Conservation (phyloP, 768 basidiomycete genomes). For the Cantharellus cinnabarinus region DNA sequence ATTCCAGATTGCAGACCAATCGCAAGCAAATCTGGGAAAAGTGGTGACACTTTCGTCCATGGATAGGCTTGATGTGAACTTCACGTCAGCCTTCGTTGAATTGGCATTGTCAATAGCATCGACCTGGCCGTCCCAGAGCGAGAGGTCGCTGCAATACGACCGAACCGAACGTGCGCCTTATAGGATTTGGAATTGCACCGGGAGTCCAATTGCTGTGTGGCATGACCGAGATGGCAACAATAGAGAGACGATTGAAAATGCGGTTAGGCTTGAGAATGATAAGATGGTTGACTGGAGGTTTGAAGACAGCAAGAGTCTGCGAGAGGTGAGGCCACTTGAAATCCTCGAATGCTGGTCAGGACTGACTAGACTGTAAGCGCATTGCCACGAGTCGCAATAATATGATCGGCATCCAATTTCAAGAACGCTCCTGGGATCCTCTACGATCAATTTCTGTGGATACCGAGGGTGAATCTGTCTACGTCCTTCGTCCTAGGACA, state of each 20-base stretch:
- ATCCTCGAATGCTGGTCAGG: neutral
- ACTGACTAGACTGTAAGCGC: constrained; percentile 22
- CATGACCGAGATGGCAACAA: constrained; percentile 40
- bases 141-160: constrained; percentile 47
- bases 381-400: constrained; percentile 56
- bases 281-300: constrained; percentile 85
- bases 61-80: constrained; percentile 75
- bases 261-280: constrained; percentile 47
- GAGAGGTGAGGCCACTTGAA: constrained; percentile 41
- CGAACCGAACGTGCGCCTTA: constrained; percentile 89
- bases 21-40: constrained; percentile 19
- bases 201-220: constrained; percentile 69
- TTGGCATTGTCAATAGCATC: constrained; percentile 53
- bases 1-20: neutral
- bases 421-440: constrained; percentile 77
- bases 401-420: constrained; percentile 64
- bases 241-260: constrained; percentile 24
- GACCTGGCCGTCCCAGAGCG: constrained; percentile 55
- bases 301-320: constrained; percentile 84
- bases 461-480: constrained; percentile 77
- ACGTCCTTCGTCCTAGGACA: constrained; percentile 60
- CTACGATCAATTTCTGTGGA: constrained; percentile 79
- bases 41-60: constrained; percentile 45
- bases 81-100: constrained; percentile 81
- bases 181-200: constrained; percentile 77